Conservation (phyloP, 1,139 yeast genomes). For the Wickerhamiella infanticola region DNA sequence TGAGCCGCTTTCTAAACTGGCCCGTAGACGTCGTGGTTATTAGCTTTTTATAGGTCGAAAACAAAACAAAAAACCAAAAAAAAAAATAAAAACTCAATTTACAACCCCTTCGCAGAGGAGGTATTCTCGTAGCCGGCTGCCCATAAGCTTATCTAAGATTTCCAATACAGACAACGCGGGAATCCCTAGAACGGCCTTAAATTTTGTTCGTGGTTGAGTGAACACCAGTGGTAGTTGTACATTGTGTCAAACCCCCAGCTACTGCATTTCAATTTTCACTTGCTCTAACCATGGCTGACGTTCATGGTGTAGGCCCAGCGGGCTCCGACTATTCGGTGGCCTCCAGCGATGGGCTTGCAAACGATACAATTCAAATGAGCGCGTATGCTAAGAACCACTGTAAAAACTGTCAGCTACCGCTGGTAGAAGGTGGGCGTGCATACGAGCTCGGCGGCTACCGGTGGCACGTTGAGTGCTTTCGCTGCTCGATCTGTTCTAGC, state of each 20-base stretch:
- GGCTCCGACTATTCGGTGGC: background rate
- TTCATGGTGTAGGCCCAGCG: background rate
- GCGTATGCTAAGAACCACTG: slow-evolving; percentile 23
- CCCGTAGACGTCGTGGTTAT: background rate
- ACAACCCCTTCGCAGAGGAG: no score
- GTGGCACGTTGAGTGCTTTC: slow-evolving; percentile 90
- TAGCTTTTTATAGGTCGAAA: background rate
- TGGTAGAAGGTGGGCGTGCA: slow-evolving; percentile 29
- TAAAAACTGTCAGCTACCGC: slow-evolving; percentile 24
- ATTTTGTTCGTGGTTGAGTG: no score
- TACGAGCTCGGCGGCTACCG: slow-evolving; percentile 54
- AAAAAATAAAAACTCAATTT: background rate
- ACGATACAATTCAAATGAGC: slow-evolving; percentile 8
- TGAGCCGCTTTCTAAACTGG: no score
- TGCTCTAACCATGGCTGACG: background rate
- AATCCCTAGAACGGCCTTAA: no score
- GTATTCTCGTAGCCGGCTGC: no score
- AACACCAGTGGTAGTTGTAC: no score
- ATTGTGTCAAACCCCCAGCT: no score
- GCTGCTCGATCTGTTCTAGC: slow-evolving; percentile 69
- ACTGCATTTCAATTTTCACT: background rate
- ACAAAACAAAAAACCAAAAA: background rate
- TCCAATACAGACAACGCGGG: no score
- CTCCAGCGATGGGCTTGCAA: background rate
- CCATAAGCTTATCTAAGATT: no score